Evolutionary conservation across 768 basidiomycete species (phyloP).

Genomic region (Trametes elegans): DNA sequence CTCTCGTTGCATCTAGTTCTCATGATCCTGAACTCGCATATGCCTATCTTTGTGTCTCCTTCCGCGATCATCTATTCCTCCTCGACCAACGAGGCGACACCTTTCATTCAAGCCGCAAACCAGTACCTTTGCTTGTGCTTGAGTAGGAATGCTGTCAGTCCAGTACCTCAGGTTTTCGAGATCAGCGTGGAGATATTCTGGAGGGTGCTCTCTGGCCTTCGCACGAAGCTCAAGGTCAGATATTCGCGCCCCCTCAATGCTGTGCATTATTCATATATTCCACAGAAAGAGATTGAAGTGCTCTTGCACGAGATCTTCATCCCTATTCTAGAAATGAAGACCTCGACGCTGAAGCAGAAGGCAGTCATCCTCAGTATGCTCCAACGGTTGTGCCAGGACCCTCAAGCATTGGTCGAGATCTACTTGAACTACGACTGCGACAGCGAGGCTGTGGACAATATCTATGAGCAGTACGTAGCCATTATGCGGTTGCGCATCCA

Average conservation of each 20-base stretch:
- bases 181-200: conserved; percentile 98
- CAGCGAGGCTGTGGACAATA: conserved; percentile 90
- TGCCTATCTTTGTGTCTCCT: conserved; percentile 86
- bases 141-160: conserved; percentile 93
- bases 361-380: conserved; percentile 88
- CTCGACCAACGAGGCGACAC: conserved; percentile 82
- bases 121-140: conserved; percentile 93
- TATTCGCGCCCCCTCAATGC: not conserved
- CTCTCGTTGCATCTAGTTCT: conserved; percentile 93
- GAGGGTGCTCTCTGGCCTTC: conserved; percentile 90
- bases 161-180: conserved; percentile 96
- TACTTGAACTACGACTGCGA: conserved; percentile 99
- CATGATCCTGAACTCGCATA: conserved; percentile 88
- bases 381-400: conserved; percentile 86
- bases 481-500: not conserved
- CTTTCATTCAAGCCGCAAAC: conserved; percentile 90
- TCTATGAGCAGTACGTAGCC: conserved; percentile 85
- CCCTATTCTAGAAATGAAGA: conserved; percentile 97
- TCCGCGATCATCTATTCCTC: conserved; percentile 89
- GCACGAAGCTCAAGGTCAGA: conserved; percentile 89
- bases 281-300: conserved; percentile 98
- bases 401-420: conserved; percentile 95
- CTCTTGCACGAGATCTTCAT: conserved; percentile 98
- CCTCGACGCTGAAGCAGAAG: conserved; percentile 93
- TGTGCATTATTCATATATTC: conserved; percentile 11